Conservation (phyloP, 441 rosid species). For the Erysimum cheiri region DNA sequence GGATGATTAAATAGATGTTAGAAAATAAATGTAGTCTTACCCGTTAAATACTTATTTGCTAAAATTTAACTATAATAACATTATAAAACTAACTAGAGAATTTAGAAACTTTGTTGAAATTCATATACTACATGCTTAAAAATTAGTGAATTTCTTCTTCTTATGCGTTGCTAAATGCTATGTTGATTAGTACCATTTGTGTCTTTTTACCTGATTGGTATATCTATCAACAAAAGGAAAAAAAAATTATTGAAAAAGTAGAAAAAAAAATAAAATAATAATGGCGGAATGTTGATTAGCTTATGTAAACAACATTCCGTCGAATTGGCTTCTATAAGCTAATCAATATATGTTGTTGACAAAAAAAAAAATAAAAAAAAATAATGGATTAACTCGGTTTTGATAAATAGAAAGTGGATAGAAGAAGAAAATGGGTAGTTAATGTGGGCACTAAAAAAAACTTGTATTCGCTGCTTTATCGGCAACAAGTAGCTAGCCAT, state of each 20-base stretch:
- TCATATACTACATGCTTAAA: neutral
- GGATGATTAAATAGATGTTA: neutral
- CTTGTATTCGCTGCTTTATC: neutral
- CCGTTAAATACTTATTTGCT: neutral
- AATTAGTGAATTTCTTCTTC: neutral
- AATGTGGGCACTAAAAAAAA: constrained; percentile 16
- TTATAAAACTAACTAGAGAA: constrained; percentile 10
- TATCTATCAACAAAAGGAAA: no score
- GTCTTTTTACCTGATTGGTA: neutral
- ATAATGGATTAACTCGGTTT: no score
- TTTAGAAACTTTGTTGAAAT: constrained; percentile 7
- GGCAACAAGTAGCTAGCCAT: constrained; percentile 36
- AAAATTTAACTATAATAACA: neutral
- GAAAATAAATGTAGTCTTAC: neutral
- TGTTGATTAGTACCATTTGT: neutral
- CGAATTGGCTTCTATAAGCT: no score
- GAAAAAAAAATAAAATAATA: no score
- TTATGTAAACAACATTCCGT: no score
- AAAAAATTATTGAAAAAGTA: no score
- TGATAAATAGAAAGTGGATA: constrained; percentile 1
- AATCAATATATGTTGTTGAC: no score
- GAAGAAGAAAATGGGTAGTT: constrained; percentile 27
- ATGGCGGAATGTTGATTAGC: no score
- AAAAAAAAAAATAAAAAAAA: no score
- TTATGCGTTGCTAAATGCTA: neutral